Conservation (phyloP, 2,329 filamentous ascomycete genomes). For the Torrubiella hemipterigena region DNA sequence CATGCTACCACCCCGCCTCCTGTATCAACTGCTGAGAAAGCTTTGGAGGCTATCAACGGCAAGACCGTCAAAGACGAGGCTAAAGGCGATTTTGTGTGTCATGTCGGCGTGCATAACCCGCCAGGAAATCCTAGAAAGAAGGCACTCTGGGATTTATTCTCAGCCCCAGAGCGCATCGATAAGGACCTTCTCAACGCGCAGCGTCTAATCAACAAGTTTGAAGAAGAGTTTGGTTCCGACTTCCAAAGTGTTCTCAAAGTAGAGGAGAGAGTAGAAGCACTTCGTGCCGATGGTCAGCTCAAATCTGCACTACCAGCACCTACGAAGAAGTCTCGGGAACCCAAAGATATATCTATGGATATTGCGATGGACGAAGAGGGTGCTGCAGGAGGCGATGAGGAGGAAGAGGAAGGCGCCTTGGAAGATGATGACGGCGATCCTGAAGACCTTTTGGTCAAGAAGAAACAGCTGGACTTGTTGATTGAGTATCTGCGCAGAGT, state of each 20-base stretch:
- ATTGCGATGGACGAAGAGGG: slow-evolving; percentile 52
- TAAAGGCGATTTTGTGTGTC: slow-evolving; percentile 91
- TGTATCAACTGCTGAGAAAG: slow-evolving; percentile 64
- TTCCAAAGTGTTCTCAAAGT: slow-evolving; percentile 71
- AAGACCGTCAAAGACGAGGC: slow-evolving; percentile 94
- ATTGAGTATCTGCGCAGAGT: slow-evolving; percentile 95
- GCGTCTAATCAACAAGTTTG: slow-evolving; percentile 72
- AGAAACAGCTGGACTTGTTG: slow-evolving; percentile 91
- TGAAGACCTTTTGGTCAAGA: slow-evolving; percentile 79
- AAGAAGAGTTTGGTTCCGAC: slow-evolving; percentile 67
- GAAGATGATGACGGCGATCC: slow-evolving; percentile 81
- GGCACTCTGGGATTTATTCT: slow-evolving; percentile 93
- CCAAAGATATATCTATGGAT: slow-evolving; percentile 47
- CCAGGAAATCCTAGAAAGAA: slow-evolving; percentile 82
- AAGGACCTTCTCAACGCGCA: slow-evolving; percentile 78
- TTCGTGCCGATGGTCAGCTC: slow-evolving; percentile 64
- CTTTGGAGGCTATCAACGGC: slow-evolving; percentile 87
- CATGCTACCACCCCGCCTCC: slow-evolving; percentile 39
- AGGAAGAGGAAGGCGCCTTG: slow-evolving; percentile 67
- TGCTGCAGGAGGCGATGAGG: slow-evolving; percentile 65
- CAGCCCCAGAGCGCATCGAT: slow-evolving; percentile 82
- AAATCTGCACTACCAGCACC: slow-evolving; percentile 49
- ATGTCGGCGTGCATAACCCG: slow-evolving; percentile 91
- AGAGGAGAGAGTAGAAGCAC: slow-evolving; percentile 73
- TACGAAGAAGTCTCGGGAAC: slow-evolving; percentile 50